Conservation (phyloP, 2,329 filamentous ascomycete species). For the Apiospora arundinis region DNA sequence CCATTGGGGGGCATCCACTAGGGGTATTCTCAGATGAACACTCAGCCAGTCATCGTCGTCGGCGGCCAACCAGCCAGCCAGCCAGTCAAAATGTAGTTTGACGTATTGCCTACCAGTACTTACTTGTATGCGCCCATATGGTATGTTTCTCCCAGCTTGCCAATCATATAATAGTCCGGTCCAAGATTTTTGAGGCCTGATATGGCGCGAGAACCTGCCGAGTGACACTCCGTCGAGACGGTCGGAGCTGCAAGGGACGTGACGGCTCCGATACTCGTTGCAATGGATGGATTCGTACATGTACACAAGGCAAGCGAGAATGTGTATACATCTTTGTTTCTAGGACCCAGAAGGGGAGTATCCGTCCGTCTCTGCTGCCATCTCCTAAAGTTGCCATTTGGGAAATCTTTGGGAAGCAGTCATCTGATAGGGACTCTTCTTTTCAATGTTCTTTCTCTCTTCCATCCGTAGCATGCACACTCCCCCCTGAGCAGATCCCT, state of each 20-base stretch:
- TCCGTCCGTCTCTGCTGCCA: background rate
- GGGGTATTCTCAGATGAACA: background rate
- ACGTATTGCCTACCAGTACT: background rate
- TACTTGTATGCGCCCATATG: background rate
- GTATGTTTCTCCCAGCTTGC: background rate
- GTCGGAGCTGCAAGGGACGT: background rate
- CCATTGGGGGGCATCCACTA: background rate
- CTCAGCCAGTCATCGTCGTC: too few species aligned
- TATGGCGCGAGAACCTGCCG: slow-evolving; percentile 1
- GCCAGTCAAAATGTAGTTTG: background rate
- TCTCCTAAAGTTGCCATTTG: slow-evolving; percentile 12
- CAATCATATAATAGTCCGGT: background rate
- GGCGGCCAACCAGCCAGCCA: background rate
- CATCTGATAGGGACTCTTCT: background rate
- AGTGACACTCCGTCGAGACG: background rate
- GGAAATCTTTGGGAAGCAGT: background rate
- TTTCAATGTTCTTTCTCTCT: background rate
- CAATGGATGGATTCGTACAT: background rate
- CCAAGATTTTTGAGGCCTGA: background rate
- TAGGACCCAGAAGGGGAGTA: background rate
- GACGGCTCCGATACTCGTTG: background rate
- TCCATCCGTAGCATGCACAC: background rate
- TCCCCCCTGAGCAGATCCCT: slow-evolving; percentile 1
- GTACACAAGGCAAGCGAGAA: background rate
- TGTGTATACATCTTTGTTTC: background rate